Percentiles rank a stretch among this genome's conserved stretches.
Conservation (phyloP, 2,329 filamentous ascomycete genomes). For the Calcarisporium arbuscula region DNA sequence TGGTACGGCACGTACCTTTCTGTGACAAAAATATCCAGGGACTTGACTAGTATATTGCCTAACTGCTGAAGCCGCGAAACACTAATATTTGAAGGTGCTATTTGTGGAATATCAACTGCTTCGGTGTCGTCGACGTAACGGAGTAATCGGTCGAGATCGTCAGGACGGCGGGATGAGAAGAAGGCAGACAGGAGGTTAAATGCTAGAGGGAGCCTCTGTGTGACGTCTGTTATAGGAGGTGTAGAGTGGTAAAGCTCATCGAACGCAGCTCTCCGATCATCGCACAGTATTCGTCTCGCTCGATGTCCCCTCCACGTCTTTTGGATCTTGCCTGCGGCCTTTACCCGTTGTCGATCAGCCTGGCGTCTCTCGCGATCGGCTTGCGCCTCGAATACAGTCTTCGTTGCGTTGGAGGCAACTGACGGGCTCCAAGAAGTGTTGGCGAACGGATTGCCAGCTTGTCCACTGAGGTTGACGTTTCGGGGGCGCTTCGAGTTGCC, state of each 20-base stretch:
- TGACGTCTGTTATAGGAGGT: slow-evolving; percentile 21
- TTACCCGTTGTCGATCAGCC: slow-evolving; percentile 69
- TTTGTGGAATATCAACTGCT: slow-evolving; percentile 25
- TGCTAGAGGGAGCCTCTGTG: slow-evolving; percentile 31
- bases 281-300: slow-evolving; percentile 51
- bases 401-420: slow-evolving; percentile 59
- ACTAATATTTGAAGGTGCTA: slow-evolving; percentile 25
- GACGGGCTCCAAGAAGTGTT: slow-evolving; percentile 52
- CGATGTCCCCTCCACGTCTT: slow-evolving; percentile 74
- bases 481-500: slow-evolving; percentile 78
- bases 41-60: slow-evolving; percentile 26
- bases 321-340: slow-evolving; percentile 70
- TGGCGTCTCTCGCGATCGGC: slow-evolving; percentile 78
- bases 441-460: slow-evolving; percentile 73
- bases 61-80: slow-evolving; percentile 27
- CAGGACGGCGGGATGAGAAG: slow-evolving; percentile 35
- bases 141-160: slow-evolving; percentile 44
- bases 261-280: slow-evolving; percentile 53
- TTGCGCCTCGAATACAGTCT: slow-evolving; percentile 77
- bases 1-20: slow-evolving; percentile 20
- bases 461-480: slow-evolving; percentile 90
- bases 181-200: slow-evolving; percentile 44
- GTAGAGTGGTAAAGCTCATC: slow-evolving; percentile 49
- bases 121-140: slow-evolving; percentile 38
- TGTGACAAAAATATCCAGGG: slow-evolving; percentile 20